phyloP scores from a whole-genome alignment of 805 yeast species.

The Yarrowia phangngaensis region DNA sequence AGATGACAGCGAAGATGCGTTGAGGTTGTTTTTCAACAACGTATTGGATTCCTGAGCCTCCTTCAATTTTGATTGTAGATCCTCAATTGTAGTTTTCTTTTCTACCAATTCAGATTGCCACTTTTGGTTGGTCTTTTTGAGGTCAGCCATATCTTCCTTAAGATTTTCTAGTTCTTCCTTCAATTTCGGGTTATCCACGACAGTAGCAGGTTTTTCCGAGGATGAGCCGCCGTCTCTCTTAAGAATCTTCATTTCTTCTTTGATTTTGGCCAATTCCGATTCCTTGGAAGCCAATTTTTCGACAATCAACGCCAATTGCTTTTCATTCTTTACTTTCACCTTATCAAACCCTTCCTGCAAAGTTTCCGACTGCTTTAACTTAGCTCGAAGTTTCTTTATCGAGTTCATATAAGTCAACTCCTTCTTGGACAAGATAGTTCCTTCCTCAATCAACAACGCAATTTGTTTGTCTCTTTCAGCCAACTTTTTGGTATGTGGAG shows the following conservation, averaged over 20 bases:
- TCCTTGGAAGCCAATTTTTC: too few species aligned
- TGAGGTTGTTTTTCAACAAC: slow-evolving; percentile 4
- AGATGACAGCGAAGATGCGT: slow-evolving; percentile 17
- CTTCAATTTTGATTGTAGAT: slow-evolving; percentile 37
- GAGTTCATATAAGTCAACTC: slow-evolving; percentile 67
- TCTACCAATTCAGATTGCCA: slow-evolving; percentile 37
- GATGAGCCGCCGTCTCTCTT: slow-evolving; percentile 26
- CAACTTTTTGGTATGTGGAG: slow-evolving; percentile 36
- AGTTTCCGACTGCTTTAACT: slow-evolving; percentile 43
- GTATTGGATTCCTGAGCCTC: slow-evolving; percentile 34
- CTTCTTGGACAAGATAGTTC: slow-evolving; percentile 63
- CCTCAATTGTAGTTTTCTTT: slow-evolving; percentile 33
- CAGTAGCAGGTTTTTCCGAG: slow-evolving; percentile 28
- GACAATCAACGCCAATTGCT: slow-evolving; percentile 31
- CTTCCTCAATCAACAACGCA: slow-evolving; percentile 66
- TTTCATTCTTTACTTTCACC: slow-evolving; percentile 30
- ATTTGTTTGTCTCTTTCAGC: slow-evolving; percentile 57
- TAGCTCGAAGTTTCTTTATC: slow-evolving; percentile 57
- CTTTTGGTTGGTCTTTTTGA: too few species aligned
- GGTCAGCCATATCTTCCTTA: slow-evolving; percentile 32
- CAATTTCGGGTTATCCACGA: slow-evolving; percentile 29
- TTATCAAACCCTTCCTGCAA: slow-evolving; percentile 38
- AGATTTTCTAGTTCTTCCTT: slow-evolving; percentile 33
- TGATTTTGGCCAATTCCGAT: slow-evolving; percentile 34
- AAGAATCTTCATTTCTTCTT: slow-evolving; percentile 30